Conservation (phyloP, 148 eudicot genomes). For the Rhododendron ferrugineum region DNA sequence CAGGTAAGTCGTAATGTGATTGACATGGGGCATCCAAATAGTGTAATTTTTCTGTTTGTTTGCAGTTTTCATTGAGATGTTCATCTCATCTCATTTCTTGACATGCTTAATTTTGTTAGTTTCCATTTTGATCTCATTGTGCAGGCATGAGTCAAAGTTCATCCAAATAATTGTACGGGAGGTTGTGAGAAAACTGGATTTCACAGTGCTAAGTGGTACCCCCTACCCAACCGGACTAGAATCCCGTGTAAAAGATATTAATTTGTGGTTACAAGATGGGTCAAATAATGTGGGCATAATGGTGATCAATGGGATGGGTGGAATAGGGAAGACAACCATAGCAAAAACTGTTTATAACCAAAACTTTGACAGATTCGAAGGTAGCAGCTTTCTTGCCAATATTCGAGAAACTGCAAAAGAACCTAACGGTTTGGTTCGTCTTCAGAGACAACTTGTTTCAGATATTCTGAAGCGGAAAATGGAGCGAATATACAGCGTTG, state of each 20-base stretch:
- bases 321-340: constrained; percentile 17
- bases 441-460: constrained; percentile 7
- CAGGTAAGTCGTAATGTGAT: not conserved
- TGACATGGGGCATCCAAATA: not conserved
- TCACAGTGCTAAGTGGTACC: not conserved
- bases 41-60: not conserved
- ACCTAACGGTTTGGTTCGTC: not conserved
- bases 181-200: not conserved
- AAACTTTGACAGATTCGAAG: constrained; percentile 7
- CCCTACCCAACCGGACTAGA: constrained; percentile 5
- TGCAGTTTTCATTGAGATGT: not conserved
- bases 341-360: constrained; percentile 6
- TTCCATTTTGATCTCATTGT: not conserved
- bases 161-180: not conserved
- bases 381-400: constrained; percentile 11
- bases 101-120: not conserved
- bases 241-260: constrained; percentile 1
- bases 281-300: constrained; percentile 1
- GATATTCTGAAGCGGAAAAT: constrained; percentile 2
- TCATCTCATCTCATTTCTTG: not conserved
- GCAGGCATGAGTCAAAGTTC: constrained; percentile 12
- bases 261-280: constrained; percentile 7
- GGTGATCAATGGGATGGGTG: constrained; percentile 7
- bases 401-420: constrained; percentile 7
- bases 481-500: not conserved